phyloP scores from a whole-genome alignment of 306 rosid genomes.

The Trichosanthes cucumerina region DNA sequence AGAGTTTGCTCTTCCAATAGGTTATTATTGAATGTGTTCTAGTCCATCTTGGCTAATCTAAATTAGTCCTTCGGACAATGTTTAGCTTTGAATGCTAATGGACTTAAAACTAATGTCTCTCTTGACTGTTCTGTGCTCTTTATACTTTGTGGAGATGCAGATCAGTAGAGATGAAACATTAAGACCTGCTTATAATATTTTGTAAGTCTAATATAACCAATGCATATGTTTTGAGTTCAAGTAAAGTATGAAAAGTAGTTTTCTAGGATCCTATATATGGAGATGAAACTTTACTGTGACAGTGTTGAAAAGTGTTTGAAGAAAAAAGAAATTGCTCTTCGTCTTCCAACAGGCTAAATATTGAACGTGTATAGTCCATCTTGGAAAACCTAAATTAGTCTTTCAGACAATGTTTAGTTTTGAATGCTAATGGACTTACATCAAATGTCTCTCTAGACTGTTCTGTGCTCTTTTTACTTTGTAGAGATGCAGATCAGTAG shows the following conservation, averaged over 20 bases:
- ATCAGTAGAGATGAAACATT: conserved; percentile 36
- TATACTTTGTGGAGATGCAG: conserved; percentile 24
- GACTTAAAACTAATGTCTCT: conserved; percentile 31
- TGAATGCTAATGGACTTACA: conserved; percentile 72
- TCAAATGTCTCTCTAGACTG: conserved; percentile 20
- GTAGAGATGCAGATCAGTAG: conserved; percentile 36
- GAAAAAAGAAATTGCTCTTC: background rate
- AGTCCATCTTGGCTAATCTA: conserved; percentile 37
- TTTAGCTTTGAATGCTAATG: conserved; percentile 30
- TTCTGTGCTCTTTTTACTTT: conserved; percentile 21
- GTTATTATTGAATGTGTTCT: background rate
- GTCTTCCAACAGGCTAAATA: background rate
- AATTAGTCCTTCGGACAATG: conserved; percentile 9
- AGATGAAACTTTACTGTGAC: background rate
- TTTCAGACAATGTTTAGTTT: conserved; percentile 37
- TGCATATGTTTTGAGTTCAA: conserved; percentile 55
- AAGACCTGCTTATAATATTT: background rate
- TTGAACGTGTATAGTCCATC: conserved; percentile 34
- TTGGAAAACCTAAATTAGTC: conserved; percentile 52
- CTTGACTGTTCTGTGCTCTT: conserved; percentile 34
- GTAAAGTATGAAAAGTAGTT: background rate
- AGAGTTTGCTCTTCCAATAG: background rate
- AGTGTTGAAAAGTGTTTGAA: background rate
- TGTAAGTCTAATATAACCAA: background rate
- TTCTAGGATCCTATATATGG: background rate